Base-by-base conservation (phyloP, 768 basidiomycete genomes). In the Mycena leptocephala region DNA sequence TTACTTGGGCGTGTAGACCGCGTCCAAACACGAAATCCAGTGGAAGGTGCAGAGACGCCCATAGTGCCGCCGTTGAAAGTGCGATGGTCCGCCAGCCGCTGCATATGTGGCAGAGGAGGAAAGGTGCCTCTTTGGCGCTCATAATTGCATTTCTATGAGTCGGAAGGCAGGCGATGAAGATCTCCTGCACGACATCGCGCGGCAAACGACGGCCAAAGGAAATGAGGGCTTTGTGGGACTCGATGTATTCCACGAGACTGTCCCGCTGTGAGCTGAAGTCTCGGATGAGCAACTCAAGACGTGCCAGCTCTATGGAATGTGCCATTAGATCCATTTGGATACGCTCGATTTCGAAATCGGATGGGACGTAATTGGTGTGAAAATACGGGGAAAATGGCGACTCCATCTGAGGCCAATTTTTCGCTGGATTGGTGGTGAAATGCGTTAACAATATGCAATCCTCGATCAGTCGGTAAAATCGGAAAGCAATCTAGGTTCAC, bases 261-360 rank as follows among this genome's bases (percentile, higher is more conserved):
- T 51, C 48, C 20, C 64, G 64, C n/a, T 35, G 65, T 1, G n/a
- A 30, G 2, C n/a, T 37, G 2, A 67, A 51, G 2, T 53, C 48
- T 5, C 20, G 51, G 32, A 66, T 67, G 51, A 67, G 65, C 7
- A 35, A 53, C 10, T 67, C 65, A 9, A 67, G 65, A 37, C 65
- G 65, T 5, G 35, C 18, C 3, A 48, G 14, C 35, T 67, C 65
- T 4, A 16, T 14, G 5, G 20, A 26, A 37, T 37, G n/a, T 13
- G 33, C 5, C 6, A 20, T 16, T 8, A 67, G 65, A 24, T 37
- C 33, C 7, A 24, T 18, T 55, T 28, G 53, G 24, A 55, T 55
- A 55, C 26, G 16, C 22, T 55, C 24, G n/a, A 55, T 55, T 55
- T 55, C 53, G 11, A 10, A 24, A 28, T 55, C 24, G 53, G 53